Percentiles rank a stretch among this genome's conserved stretches.
Evolutionary conservation across 148 eudicot species (phyloP).

Genomic region (Rhododendron ovatum): DNA sequence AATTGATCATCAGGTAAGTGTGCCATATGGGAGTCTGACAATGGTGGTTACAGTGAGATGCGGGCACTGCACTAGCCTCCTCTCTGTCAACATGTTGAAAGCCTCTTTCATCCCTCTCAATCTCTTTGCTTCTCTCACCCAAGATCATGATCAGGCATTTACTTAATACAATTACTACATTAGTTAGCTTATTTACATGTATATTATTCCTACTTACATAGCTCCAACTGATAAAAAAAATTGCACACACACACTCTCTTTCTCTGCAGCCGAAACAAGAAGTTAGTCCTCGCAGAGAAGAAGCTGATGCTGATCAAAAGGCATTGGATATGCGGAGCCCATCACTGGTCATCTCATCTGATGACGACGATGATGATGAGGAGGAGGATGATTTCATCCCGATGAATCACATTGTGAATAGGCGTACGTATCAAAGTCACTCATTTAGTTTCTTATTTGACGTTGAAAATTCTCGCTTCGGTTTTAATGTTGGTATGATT

Average conservation of each 20-base stretch:
- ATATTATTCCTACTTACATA: not conserved
- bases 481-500: not conserved
- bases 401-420: constrained; percentile 47
- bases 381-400: constrained; percentile 26
- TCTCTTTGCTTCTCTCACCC: constrained; percentile 54
- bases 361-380: constrained; percentile 45
- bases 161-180: not conserved
- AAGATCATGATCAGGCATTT: constrained; percentile 30
- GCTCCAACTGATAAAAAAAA: not conserved
- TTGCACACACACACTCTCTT: not conserved
- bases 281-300: constrained; percentile 21
- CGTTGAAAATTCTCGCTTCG: not conserved
- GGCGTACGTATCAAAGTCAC: constrained; percentile 37
- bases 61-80: constrained; percentile 74
- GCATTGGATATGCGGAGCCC: constrained; percentile 30
- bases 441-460: not conserved
- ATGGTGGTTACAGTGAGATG: constrained; percentile 84
- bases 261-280: constrained; percentile 17
- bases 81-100: constrained; percentile 79
- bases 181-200: not conserved
- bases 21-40: constrained; percentile 67
- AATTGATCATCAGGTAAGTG: constrained; percentile 61
- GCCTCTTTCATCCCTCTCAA: constrained; percentile 68
- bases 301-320: constrained; percentile 26
- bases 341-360: constrained; percentile 40